Evolutionary conservation across 108 stramenopile species (phyloP), one percentile per base, ranked within the genome.

Genomic region (Cyclotella cryptica): DNA sequence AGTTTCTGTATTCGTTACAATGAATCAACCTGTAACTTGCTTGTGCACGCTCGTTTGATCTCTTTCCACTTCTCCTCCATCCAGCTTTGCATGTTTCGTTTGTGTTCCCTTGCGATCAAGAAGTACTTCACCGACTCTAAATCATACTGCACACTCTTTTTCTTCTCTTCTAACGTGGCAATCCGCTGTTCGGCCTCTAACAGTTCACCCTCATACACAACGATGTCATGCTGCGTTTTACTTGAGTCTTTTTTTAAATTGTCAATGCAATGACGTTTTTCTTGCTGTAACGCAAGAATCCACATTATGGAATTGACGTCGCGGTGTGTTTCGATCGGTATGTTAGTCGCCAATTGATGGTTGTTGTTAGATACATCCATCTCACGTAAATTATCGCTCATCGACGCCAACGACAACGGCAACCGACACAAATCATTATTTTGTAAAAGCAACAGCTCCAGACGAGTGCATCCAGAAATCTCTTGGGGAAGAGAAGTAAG

Each of bases 311-410:
- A 81, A 55, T 81, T 17, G 14, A 54, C 59, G 58, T 81, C 73
- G 19, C 74, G 67, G 30, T 74, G 80, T 8, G 70, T 67, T 40
- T 69, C 66, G 28, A 28, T 55, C 0, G 80, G 73, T 30, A 81
- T 41, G 15, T 60, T 74, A 13, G 45, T 57, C 27, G 27, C 49
- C 22, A 81, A 24, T 21, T 74, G 61, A 21, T 28, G 0, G 18
- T 63, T 74, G 43, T 81, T 81, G 62, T 74, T 75, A 0, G 80
- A 70, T 18, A 81, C n/a, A 39, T 81, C 74, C 35, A 81, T 26
- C 12, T 81, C 63, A 22, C 27, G 13, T 14, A 81, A 45, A 18
- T 19, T 29, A 19, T 62, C 69, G 24, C 52, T 70, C 55, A 81
- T 28, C 29, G 61, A 30, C 28, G 74, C 68, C 53, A 75, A 58